Conservation (phyloP, 768 basidiomycete genomes). For the Termitomyces sp. region DNA sequence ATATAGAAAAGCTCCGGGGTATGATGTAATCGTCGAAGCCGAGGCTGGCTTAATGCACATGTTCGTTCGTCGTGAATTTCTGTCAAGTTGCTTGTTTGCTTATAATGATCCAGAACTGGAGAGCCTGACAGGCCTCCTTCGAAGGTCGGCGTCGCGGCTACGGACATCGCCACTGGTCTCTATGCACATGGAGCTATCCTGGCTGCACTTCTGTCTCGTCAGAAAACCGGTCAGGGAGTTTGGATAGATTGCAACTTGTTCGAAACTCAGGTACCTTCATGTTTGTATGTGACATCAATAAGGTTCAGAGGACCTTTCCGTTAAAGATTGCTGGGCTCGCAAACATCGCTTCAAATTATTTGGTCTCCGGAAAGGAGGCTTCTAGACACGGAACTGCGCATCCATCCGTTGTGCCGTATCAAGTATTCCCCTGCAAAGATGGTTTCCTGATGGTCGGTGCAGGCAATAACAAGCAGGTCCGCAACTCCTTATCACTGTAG, state of each 20-base stretch:
- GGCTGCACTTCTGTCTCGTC: conserved; percentile 79
- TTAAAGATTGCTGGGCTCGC: conserved; percentile 81
- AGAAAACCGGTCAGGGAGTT: conserved; percentile 80
- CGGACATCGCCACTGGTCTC: conserved; percentile 83
- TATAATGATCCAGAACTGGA: conserved; percentile 56
- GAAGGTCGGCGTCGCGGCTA: conserved; percentile 95
- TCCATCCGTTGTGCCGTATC: conserved; percentile 91
- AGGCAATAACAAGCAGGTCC: conserved; percentile 82
- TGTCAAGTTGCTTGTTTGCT: conserved; percentile 1
- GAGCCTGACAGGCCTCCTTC: conserved; percentile 81
- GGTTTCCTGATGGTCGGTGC: conserved; percentile 93
- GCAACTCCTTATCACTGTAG: not conserved
- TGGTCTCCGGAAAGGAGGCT: conserved; percentile 81
- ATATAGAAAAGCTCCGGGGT: conserved; percentile 76
- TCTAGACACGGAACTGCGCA: conserved; percentile 88
- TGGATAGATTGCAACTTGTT: conserved; percentile 94
- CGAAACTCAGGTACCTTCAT: conserved; percentile 68
- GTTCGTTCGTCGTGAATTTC: conserved; percentile 34
- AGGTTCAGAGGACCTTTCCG: not conserved
- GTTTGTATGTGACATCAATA: not conserved
- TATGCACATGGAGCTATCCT: conserved; percentile 93
- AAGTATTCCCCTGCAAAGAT: conserved; percentile 82
- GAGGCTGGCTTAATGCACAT: conserved; percentile 96
- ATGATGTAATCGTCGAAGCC: conserved; percentile 83
- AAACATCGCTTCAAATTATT: conserved; percentile 91